Evolutionary conservation across 2,329 filamentous ascomycete species (phyloP).

Genomic region (Parafenestella ontariensis): DNA sequence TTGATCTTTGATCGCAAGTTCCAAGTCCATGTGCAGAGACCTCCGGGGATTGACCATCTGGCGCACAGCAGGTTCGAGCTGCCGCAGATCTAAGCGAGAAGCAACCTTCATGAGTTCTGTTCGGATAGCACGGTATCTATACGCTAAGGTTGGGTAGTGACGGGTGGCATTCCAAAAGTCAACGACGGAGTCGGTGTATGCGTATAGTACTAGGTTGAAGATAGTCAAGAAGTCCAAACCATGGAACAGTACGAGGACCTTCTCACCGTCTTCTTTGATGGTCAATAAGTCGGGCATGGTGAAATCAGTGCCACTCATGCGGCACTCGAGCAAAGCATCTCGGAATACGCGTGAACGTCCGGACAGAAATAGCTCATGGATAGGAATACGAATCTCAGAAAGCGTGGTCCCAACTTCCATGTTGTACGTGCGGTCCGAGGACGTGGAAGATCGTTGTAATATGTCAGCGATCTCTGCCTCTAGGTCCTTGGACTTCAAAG

Average conservation of each 20-base stretch:
- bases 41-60: constrained; percentile 72
- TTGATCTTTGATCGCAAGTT: constrained; percentile 70
- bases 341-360: constrained; percentile 73
- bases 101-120: constrained; percentile 88
- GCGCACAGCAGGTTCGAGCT: constrained; percentile 78
- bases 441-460: constrained; percentile 35
- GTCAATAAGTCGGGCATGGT: constrained; percentile 67
- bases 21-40: constrained; percentile 74
- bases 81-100: constrained; percentile 70
- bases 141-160: constrained; percentile 69
- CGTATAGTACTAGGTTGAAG: constrained; percentile 78
- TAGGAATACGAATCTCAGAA: constrained; percentile 76
- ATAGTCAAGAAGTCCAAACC: constrained; percentile 79
- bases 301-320: constrained; percentile 61
- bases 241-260: constrained; percentile 68
- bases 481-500: constrained; percentile 69
- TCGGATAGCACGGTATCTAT: constrained; percentile 79
- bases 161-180: constrained; percentile 86
- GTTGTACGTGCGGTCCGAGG: constrained; percentile 54
- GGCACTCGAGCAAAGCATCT: constrained; percentile 65
- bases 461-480: constrained; percentile 67
- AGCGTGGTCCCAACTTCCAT: constrained; percentile 60
- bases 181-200: constrained; percentile 80
- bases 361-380: constrained; percentile 81
- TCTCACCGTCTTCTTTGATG: constrained; percentile 61